Percentiles rank a stretch among this genome's conserved stretches.
Evolutionary conservation across 1,284 basidiomycete species (phyloP).

Genomic region (Leccinum fuscescens): DNA sequence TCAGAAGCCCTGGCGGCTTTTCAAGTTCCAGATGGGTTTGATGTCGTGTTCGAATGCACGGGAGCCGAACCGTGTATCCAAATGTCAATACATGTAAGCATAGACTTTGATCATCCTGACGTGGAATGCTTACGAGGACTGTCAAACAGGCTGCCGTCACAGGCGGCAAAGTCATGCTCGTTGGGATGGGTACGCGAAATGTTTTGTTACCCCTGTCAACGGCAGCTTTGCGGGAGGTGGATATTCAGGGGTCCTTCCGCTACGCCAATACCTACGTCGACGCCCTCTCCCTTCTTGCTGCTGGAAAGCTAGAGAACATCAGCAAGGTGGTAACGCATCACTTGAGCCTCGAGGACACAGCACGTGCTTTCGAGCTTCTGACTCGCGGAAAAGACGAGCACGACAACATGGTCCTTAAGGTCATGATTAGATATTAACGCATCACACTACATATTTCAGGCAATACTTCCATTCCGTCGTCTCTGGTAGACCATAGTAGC

Average conservation of each 20-base stretch:
- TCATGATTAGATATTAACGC: constrained; percentile 57
- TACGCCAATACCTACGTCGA: constrained; percentile 87
- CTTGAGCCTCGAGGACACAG: constrained; percentile 63
- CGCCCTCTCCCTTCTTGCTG: constrained; percentile 76
- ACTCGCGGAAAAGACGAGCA: constrained; percentile 72
- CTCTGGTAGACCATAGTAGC: constrained; percentile 12
- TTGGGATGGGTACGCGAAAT: constrained; percentile 92
- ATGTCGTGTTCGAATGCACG: constrained; percentile 92
- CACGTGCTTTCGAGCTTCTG: constrained; percentile 78
- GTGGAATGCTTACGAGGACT: constrained; percentile 13
- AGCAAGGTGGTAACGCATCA: constrained; percentile 82
- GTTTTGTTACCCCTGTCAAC: constrained; percentile 80
- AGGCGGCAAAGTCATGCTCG: constrained; percentile 87
- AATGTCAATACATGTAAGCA: constrained; percentile 78
- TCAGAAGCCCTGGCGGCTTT: constrained; percentile 56
- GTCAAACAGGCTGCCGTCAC: constrained; percentile 65
- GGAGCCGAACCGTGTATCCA: constrained; percentile 91
- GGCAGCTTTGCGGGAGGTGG: constrained; percentile 87
- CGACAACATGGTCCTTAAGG: constrained; percentile 82
- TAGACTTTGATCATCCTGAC: constrained; percentile 14
- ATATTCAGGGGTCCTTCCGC: constrained; percentile 89
- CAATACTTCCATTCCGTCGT: constrained; percentile 3
- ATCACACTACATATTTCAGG: constrained; percentile 10
- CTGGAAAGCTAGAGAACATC: constrained; percentile 61
- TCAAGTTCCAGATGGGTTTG: constrained; percentile 75